A percentile compares a stretch with the other conserved stretches of the same genome.
Conservation (phyloP, 1,284 basidiomycete species). For the Apiotrichum domesticum region DNA sequence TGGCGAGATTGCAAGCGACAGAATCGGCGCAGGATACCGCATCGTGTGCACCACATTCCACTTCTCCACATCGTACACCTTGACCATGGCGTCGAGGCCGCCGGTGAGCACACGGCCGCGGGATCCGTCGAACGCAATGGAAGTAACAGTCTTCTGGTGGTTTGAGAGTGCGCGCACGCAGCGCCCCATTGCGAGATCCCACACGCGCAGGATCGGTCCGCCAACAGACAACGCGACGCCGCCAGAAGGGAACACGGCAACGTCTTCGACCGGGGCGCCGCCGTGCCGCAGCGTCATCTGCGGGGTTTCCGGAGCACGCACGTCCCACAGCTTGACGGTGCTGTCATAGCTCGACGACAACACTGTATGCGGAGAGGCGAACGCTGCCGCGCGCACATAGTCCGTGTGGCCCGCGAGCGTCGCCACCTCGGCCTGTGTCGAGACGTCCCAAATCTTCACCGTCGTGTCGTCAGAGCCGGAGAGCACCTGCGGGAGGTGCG, state of each 20-base stretch:
- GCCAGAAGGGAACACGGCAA: slow-evolving; percentile 86
- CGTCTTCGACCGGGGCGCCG: slow-evolving; percentile 77
- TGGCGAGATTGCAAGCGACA: slow-evolving; percentile 89
- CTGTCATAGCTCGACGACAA: slow-evolving; percentile 94
- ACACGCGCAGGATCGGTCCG: slow-evolving; percentile 87
- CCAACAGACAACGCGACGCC: slow-evolving; percentile 79
- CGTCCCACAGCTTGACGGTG: slow-evolving; percentile 83
- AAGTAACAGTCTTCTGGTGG: slow-evolving; percentile 96
- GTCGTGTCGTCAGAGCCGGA: slow-evolving; percentile 96
- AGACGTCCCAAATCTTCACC: slow-evolving; percentile 90
- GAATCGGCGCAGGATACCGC: slow-evolving; percentile 89
- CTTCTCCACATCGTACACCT: slow-evolving; percentile 91
- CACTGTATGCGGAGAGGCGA: slow-evolving; percentile 76
- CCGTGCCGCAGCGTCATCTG: slow-evolving; percentile 71
- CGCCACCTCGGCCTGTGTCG: slow-evolving; percentile 72
- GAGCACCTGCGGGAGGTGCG: slow-evolving; percentile 73
- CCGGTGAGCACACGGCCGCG: slow-evolving; percentile 71
- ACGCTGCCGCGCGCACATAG: slow-evolving; percentile 88
- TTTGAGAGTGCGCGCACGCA: slow-evolving; percentile 86
- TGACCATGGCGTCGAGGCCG: slow-evolving; percentile 93
- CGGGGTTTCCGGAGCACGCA: slow-evolving; percentile 51
- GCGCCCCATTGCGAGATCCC: slow-evolving; percentile 89
- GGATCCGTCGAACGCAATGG: slow-evolving; percentile 70
- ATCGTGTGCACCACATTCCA: slow-evolving; percentile 98
- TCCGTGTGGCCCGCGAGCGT: slow-evolving; percentile 84